These are phyloP conservation scores for Aspergillus sp. DNA, from an alignment of 2,329 filamentous ascomycete species.

Conservation along the genomic window DNA sequence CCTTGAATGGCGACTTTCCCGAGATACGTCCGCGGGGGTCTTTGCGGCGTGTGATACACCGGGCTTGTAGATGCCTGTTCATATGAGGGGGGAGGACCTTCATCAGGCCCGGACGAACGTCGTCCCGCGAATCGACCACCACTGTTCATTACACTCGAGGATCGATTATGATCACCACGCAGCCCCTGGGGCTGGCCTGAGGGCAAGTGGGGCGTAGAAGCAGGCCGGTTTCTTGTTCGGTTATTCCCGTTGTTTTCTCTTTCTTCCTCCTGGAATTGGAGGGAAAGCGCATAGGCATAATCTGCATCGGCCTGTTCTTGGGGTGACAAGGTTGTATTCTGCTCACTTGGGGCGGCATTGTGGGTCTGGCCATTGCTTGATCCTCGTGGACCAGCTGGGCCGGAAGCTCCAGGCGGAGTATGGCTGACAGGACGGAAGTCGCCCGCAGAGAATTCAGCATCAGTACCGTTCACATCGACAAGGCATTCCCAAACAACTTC, in stretches of 20 bases:
- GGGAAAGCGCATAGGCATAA: slow-evolving; percentile 80
- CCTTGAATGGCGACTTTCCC: slow-evolving; percentile 15
- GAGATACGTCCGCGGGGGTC: slow-evolving; percentile 25
- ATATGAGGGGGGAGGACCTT: slow-evolving; percentile 60
- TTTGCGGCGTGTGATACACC: slow-evolving; percentile 49
- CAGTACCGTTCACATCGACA: slow-evolving; percentile 78
- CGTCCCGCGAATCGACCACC: slow-evolving; percentile 6
- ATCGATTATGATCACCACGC: slow-evolving; percentile 7
- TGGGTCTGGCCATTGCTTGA: slow-evolving; percentile 18
- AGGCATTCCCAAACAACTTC: slow-evolving; percentile 96
- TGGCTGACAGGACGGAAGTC: slow-evolving; percentile 84
- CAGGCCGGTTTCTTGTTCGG: slow-evolving; percentile 19
- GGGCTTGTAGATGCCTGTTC: slow-evolving; percentile 57
- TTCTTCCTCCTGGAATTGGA: slow-evolving; percentile 93
- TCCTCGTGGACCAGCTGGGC: slow-evolving; percentile 21
- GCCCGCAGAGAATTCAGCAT: slow-evolving; percentile 79
- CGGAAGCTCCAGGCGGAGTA: slow-evolving; percentile 25
- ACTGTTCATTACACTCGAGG: slow-evolving; percentile 18
- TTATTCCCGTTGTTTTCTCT: slow-evolving; percentile 37
- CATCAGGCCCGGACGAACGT: slow-evolving; percentile 39
- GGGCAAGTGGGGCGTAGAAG: slow-evolving; percentile 17
- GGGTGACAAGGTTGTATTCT: slow-evolving; percentile 14
- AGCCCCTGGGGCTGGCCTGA: slow-evolving; percentile 6
- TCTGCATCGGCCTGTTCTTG: slow-evolving; percentile 68
- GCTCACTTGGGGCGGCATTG: slow-evolving; percentile 8